Percentiles rank a stretch among this genome's conserved stretches.
These are phyloP conservation scores for Tuber aestivum DNA, from an alignment of 495 filamentous ascomycete species.

Conservation along the genomic window DNA sequence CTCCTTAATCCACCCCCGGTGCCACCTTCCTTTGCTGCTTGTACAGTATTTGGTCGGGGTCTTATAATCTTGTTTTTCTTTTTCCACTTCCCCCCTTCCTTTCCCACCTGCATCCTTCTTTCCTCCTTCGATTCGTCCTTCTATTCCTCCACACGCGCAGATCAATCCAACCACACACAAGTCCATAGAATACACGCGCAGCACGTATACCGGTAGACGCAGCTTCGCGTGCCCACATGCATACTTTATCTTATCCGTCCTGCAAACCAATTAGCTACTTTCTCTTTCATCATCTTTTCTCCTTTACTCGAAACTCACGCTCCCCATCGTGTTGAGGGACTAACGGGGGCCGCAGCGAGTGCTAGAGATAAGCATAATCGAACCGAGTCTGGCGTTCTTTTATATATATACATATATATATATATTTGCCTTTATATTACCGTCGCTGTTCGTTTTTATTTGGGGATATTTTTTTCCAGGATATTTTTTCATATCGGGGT, in stretches of 20 bases:
- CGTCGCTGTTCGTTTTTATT: neutral
- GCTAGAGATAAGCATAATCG: neutral
- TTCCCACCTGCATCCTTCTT: constrained; percentile 31
- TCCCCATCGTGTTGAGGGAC: neutral
- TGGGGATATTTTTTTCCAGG: neutral
- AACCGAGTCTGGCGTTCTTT: neutral
- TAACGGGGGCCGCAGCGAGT: neutral
- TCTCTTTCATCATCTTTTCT: constrained; percentile 9
- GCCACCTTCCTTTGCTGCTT: constrained; percentile 37
- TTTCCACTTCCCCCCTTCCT: no score
- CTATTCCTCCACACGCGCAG: constrained; percentile 36
- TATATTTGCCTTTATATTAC: constrained; percentile 1
- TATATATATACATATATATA: neutral
- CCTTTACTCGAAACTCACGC: neutral
- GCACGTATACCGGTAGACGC: constrained; percentile 32
- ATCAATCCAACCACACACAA: constrained; percentile 10
- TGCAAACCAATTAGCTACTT: constrained; percentile 25
- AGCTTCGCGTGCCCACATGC: constrained; percentile 24
- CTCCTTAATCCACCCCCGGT: constrained; percentile 23
- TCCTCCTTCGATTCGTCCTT: constrained; percentile 40
- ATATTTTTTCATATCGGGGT: neutral
- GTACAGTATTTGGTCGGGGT: constrained; percentile 35
- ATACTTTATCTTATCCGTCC: constrained; percentile 1
- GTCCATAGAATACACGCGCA: constrained; percentile 12
- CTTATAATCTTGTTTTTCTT: constrained; percentile 13